Evolutionary conservation across 179 eudicot genomes (phyloP), one percentile per base, ranked within the genome.

Genomic region (Actinidia arguta): DNA sequence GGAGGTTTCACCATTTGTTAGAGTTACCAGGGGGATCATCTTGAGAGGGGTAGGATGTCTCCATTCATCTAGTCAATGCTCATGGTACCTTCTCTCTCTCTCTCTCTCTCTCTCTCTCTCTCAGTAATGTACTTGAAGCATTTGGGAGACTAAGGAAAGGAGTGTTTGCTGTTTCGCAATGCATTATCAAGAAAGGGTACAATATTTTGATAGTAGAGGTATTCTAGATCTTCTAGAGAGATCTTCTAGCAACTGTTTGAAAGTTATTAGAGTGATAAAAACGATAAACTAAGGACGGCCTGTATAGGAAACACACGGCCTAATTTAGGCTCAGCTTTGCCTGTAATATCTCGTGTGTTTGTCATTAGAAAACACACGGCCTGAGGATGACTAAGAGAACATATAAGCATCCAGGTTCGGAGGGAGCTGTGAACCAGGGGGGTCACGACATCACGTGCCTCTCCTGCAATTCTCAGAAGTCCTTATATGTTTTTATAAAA

Each of bases 21-120:
- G 74, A 25, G 22, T 70, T 46, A 11, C 52, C 31, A 9, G 36
- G 47, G 17, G 6, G 71, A 31, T 66, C 42, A 4, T 36, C 11
- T 67, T 67, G 46, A n/a, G 72, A 67, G 46, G 24, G 48, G 50
- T 42, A 68, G 67, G 22, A 62, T 66, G 71, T 36, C 44, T 64
- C 10, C 3, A 9, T 31, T 36, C 39, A 6, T 10, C 1, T 62
- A 14, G 3, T 27, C 42, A 42, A 27, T 64, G 44, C 18, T 27
- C 2, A 27, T 11, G 70, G 18, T 64, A 64, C 70, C 16, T 42
- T 64, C 70, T 61, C 31, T 9, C 66, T 4, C 68, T 63, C 68
- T 63, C 18, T 66, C 20, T 14, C 71, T 56, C n/a, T 9, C 66
- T 4, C 68, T 63, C 62, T 58, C 62, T 56, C 62, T 56, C 62